These are phyloP conservation scores for Biscogniauxia sp. DNA, from an alignment of 2,329 filamentous ascomycete genomes.

Conservation along the genomic window DNA sequence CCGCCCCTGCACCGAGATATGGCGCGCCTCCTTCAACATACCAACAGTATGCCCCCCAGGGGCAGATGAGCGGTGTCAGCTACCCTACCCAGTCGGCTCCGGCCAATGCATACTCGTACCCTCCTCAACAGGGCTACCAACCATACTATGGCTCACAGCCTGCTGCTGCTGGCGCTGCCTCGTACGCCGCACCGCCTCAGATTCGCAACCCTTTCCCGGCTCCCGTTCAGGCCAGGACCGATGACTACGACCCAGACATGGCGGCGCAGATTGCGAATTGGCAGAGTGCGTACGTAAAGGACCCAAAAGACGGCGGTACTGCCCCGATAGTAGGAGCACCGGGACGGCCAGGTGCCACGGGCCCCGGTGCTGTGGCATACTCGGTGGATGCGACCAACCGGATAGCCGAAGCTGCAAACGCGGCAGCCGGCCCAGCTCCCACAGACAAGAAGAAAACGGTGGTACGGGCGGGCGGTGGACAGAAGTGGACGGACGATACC, in stretches of 20 bases:
- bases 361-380: conserved; percentile 39
- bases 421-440: conserved; percentile 44
- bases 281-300: conserved; percentile 79
- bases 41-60: conserved; percentile 35
- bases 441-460: conserved; percentile 80
- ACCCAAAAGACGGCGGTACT: conserved; percentile 50
- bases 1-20: conserved; percentile 43
- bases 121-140: conserved; percentile 30
- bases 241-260: conserved; percentile 70
- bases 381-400: conserved; percentile 30
- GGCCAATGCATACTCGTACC: conserved; percentile 25
- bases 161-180: conserved; percentile 32
- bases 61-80: conserved; percentile 18
- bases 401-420: conserved; percentile 37
- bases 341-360: conserved; percentile 40
- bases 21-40: conserved; percentile 37
- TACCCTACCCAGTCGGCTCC: conserved; percentile 17
- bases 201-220: conserved; percentile 80
- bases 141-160: conserved; percentile 35
- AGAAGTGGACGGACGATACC: conserved; percentile 85
- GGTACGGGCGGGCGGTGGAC: conserved; percentile 81
- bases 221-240: conserved; percentile 47
- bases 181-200: conserved; percentile 58
- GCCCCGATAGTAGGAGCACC: conserved; percentile 30
- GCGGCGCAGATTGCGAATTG: conserved; percentile 92